Evolutionary conservation across 169 alveolate genomes (phyloP).

Genomic region (Gregarina niphandrodes): DNA sequence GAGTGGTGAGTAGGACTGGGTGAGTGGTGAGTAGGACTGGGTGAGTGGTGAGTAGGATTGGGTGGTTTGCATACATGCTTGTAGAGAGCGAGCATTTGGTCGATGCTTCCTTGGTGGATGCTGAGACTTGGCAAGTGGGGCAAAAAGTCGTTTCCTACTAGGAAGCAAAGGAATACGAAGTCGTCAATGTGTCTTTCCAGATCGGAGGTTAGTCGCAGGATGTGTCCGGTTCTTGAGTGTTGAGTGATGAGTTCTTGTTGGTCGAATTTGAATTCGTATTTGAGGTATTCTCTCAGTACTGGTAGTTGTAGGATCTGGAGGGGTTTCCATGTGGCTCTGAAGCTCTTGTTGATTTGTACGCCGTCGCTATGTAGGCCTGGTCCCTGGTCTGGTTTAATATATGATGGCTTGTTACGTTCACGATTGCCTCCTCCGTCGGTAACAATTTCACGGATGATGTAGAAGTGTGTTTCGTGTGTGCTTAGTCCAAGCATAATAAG

Average conservation of each 20-base stretch:
- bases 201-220: constrained; percentile 36
- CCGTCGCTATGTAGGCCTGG: too few species aligned
- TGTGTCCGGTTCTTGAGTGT: neutral
- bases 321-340: constrained; percentile 38
- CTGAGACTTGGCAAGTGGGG: constrained; percentile 77
- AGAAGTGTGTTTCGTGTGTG: constrained; percentile 80
- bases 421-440: too few species aligned
- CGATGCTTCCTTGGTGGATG: constrained; percentile 84
- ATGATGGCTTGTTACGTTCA: too few species aligned
- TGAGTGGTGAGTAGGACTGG: too few species aligned
- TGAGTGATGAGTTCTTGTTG: constrained; percentile 15
- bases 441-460: constrained; percentile 71
- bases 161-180: constrained; percentile 64
- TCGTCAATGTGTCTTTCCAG: constrained; percentile 82
- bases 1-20: too few species aligned
- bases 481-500: constrained; percentile 83
- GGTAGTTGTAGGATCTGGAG: constrained; percentile 42
- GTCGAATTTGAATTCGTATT: constrained; percentile 24
- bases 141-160: constrained; percentile 83
- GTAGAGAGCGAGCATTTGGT: constrained; percentile 70
- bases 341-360: neutral
- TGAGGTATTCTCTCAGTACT: constrained; percentile 42
- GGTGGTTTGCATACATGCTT: constrained; percentile 30
- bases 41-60: too few species aligned
- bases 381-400: too few species aligned